These are phyloP conservation scores for Talaromyces sp. DNA, from an alignment of 2,329 filamentous ascomycete genomes.

Conservation along the genomic window DNA sequence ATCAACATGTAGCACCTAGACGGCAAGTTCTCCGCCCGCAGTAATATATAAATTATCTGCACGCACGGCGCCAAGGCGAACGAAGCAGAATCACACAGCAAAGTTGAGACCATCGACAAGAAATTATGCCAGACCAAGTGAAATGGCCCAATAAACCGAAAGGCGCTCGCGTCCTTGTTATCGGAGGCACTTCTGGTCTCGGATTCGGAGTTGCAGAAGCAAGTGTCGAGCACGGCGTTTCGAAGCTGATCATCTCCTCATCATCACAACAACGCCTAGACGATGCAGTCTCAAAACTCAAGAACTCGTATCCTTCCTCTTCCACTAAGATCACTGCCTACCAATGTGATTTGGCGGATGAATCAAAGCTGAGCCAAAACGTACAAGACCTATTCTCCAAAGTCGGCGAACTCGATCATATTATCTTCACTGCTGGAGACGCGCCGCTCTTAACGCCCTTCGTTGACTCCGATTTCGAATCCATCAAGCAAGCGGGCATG, in stretches of 20 bases:
- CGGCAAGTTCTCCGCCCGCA: neutral
- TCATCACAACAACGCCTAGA: neutral
- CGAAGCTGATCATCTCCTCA: neutral
- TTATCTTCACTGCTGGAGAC: conserved; percentile 9
- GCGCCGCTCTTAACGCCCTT: neutral
- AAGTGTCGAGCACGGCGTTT: neutral
- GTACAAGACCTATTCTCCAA: conserved; percentile 2
- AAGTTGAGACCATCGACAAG: neutral
- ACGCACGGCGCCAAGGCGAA: neutral
- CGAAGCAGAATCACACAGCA: neutral
- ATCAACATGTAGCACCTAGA: neutral
- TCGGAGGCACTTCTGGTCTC: neutral
- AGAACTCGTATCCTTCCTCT: neutral
- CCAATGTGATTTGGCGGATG: neutral
- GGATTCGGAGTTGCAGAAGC: neutral
- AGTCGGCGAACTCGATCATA: neutral
- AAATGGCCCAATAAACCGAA: neutral
- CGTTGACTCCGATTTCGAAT: neutral
- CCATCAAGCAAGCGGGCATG: neutral
- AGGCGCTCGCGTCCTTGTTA: neutral
- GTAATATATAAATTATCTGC: neutral
- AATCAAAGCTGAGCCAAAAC: neutral
- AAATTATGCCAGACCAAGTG: neutral
- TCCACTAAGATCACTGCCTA: neutral
- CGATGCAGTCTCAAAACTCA: neutral